Evolutionary conservation across 176 grass and related monocot genomes (phyloP).

Genomic region (Cocos nucifera): DNA sequence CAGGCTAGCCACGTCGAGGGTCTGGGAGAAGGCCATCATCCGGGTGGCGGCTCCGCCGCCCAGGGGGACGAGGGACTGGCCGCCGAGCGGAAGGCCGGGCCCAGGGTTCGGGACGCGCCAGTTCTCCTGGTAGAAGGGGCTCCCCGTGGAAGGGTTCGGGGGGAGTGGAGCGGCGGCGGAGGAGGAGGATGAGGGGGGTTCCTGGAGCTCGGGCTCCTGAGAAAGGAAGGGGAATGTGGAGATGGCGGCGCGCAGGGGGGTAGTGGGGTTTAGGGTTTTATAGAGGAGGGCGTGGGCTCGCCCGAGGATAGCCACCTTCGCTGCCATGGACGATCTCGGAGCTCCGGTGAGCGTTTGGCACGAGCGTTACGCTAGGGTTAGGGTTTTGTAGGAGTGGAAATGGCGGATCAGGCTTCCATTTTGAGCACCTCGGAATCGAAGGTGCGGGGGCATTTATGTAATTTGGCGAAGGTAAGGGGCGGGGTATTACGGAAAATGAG

Average conservation of each 20-base stretch:
- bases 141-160: conserved; percentile 71
- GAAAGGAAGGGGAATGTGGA: conserved; percentile 52
- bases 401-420: conserved; percentile 2
- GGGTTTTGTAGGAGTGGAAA: conserved; percentile 33
- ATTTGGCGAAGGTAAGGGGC: no score
- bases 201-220: conserved; percentile 59
- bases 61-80: not conserved
- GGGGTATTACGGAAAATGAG: no score
- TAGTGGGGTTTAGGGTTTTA: not conserved
- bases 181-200: conserved; percentile 20
- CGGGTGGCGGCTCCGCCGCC: not conserved
- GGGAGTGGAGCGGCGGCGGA: conserved; percentile 40
- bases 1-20: conserved; percentile 34
- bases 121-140: conserved; percentile 78
- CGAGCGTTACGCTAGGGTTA: conserved; percentile 21
- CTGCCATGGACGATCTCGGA: conserved; percentile 40
- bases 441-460: no score
- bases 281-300: conserved; percentile 28
- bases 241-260: conserved; percentile 43
- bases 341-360: not conserved
- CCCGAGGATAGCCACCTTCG: conserved; percentile 41
- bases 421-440: no score
- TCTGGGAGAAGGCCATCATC: conserved; percentile 32
- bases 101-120: conserved; percentile 56
- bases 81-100: not conserved